phyloP scores from a whole-genome alignment of 345 rosid genomes.

The Salix caprea region DNA sequence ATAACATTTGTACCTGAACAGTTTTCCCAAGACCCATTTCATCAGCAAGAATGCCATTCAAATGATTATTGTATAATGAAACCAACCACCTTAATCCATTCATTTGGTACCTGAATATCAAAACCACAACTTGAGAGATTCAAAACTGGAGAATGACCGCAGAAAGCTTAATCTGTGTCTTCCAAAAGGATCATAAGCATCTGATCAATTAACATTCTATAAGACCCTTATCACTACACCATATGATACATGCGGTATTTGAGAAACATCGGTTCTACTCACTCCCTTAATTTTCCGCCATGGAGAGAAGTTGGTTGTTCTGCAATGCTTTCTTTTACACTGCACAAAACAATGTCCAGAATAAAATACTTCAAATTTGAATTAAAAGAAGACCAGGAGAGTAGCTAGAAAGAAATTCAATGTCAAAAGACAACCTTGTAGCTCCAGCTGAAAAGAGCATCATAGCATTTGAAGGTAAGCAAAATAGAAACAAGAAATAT shows the following conservation, averaged over 20 bases:
- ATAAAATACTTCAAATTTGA: not conserved
- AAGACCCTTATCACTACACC: not conserved
- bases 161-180: not conserved
- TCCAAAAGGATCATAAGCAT: not conserved
- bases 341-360: conserved; percentile 35
- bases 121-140: conserved; percentile 8
- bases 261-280: conserved; percentile 30
- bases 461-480: not conserved
- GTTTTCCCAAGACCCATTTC: conserved; percentile 99
- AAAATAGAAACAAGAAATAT: not conserved
- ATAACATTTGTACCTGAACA: conserved; percentile 57
- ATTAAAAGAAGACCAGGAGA: not conserved
- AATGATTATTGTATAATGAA: conserved; percentile 79
- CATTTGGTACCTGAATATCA: conserved; percentile 78
- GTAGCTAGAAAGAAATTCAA: not conserved
- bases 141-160: conserved; percentile 4
- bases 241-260: not conserved
- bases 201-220: not conserved
- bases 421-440: not conserved
- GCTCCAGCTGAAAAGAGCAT: not conserved
- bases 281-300: conserved; percentile 93
- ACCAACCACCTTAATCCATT: conserved; percentile 90
- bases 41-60: conserved; percentile 94
- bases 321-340: conserved; percentile 73
- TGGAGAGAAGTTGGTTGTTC: conserved; percentile 72